Evolutionary conservation across 2,329 filamentous ascomycete species (phyloP).

Genomic region (Emmonsiellopsis sp.): DNA sequence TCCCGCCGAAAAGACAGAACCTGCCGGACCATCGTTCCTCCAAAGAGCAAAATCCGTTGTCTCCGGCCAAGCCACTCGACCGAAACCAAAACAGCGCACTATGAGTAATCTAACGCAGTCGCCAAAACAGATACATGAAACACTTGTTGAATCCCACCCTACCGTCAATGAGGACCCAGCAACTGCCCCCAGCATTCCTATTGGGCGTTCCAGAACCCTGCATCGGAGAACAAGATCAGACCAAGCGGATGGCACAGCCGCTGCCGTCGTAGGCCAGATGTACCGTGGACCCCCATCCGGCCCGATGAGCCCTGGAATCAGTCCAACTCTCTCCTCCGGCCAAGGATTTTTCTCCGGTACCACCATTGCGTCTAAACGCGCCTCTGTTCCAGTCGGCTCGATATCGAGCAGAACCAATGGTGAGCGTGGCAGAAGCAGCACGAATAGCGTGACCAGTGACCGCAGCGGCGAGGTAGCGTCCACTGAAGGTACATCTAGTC

Average conservation of each 20-base stretch:
- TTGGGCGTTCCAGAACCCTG: slow-evolving; percentile 33
- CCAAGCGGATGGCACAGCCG: slow-evolving; percentile 41
- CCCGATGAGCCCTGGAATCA: slow-evolving; percentile 45
- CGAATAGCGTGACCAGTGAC: slow-evolving; percentile 49
- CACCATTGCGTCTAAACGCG: slow-evolving; percentile 42
- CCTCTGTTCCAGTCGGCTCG: slow-evolving; percentile 45
- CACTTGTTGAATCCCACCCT: slow-evolving; percentile 12
- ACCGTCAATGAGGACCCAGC: slow-evolving; percentile 38
- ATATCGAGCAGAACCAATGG: slow-evolving; percentile 38
- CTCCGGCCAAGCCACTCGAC: slow-evolving; percentile 29
- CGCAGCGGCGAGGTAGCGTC: slow-evolving; percentile 36
- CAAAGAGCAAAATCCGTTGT: slow-evolving; percentile 54
- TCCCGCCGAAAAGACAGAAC: slow-evolving; percentile 48
- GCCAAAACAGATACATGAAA: slow-evolving; percentile 5
- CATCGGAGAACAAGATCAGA: slow-evolving; percentile 45
- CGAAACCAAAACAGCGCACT: slow-evolving; percentile 37
- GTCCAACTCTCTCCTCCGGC: slow-evolving; percentile 38
- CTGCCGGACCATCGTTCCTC: slow-evolving; percentile 40
- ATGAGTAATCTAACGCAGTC: slow-evolving; percentile 31
- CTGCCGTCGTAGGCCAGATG: slow-evolving; percentile 79
- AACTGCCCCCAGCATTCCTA: slow-evolving; percentile 40
- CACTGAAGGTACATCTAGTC: slow-evolving; percentile 41
- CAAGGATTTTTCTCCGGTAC: slow-evolving; percentile 33
- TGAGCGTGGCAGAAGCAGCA: slow-evolving; percentile 54
- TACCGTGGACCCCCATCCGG: slow-evolving; percentile 57